Evolutionary conservation across 2,329 filamentous ascomycete genomes (phyloP).

Genomic region (Hypoxylon sp.): DNA sequence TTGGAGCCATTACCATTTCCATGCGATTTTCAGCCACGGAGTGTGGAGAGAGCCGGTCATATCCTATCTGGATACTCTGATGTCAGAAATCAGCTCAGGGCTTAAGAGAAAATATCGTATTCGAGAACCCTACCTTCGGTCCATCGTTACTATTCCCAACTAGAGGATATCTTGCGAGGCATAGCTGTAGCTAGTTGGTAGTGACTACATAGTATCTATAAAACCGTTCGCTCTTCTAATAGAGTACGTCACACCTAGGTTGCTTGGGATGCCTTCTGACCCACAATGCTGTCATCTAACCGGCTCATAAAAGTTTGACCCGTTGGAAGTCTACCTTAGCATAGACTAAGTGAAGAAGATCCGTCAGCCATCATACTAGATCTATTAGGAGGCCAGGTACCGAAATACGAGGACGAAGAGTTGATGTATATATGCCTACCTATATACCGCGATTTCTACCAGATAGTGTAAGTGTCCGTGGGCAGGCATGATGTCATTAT

Average conservation of each 20-base stretch:
- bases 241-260: background rate
- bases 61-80: constrained; percentile 59
- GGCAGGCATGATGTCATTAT: background rate
- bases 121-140: background rate
- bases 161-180: background rate
- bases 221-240: background rate
- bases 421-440: background rate
- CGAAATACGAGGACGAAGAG: background rate
- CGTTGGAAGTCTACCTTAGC: background rate
- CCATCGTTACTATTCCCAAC: background rate
- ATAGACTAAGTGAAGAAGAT: too few species aligned
- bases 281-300: background rate
- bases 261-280: background rate
- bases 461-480: background rate
- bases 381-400: background rate
- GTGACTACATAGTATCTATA: background rate
- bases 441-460: background rate
- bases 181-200: background rate
- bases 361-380: background rate
- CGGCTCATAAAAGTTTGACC: background rate
- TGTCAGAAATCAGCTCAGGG: constrained; percentile 53
- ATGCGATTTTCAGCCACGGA: constrained; percentile 62
- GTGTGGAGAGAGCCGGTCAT: constrained; percentile 56
- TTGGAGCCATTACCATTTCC: constrained; percentile 65
- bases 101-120: constrained; percentile 38